These are phyloP conservation scores for Penicillium sp. DNA, from an alignment of 2,329 filamentous ascomycete species.

Conservation along the genomic window DNA sequence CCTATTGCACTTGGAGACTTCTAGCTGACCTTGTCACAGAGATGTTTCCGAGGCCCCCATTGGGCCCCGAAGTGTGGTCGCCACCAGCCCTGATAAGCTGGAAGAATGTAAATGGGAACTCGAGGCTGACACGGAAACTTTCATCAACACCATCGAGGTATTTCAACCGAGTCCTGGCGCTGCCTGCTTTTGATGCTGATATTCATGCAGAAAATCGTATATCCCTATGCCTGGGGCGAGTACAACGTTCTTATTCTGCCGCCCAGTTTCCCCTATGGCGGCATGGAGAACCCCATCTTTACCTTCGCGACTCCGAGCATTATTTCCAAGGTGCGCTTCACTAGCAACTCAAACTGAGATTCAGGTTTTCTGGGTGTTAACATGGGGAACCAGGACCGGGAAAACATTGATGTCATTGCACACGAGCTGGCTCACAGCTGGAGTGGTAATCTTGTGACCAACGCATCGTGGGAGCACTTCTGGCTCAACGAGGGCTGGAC, in stretches of 20 bases:
- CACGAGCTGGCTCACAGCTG: conserved; percentile 76
- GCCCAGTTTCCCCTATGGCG: conserved; percentile 85
- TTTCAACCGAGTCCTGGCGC: conserved; percentile 43
- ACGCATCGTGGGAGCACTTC: conserved; percentile 54
- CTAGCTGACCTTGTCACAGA: conserved; percentile 41
- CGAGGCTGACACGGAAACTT: conserved; percentile 85
- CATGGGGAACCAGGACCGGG: conserved; percentile 56
- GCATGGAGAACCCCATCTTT: conserved; percentile 83
- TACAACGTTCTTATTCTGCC: conserved; percentile 93
- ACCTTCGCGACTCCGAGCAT: conserved; percentile 95
- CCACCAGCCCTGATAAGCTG: conserved; percentile 84
- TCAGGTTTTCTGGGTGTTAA: not conserved
- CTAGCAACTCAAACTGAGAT: not conserved
- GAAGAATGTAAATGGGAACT: conserved; percentile 85
- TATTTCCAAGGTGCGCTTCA: conserved; percentile 65
- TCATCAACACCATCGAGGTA: conserved; percentile 78
- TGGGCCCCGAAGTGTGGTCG: conserved; percentile 79
- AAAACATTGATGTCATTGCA: conserved; percentile 95
- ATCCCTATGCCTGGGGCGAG: conserved; percentile 88
- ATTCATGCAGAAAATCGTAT: conserved; percentile 58
- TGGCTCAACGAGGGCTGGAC: conserved; percentile 83
- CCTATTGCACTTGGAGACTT: not conserved
- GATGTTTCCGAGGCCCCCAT: conserved; percentile 84
- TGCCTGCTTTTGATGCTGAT: conserved; percentile 7
- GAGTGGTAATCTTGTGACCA: conserved; percentile 73